phyloP scores from a whole-genome alignment of 371 early-diverging fungal genomes.

The Mucor sp. region DNA sequence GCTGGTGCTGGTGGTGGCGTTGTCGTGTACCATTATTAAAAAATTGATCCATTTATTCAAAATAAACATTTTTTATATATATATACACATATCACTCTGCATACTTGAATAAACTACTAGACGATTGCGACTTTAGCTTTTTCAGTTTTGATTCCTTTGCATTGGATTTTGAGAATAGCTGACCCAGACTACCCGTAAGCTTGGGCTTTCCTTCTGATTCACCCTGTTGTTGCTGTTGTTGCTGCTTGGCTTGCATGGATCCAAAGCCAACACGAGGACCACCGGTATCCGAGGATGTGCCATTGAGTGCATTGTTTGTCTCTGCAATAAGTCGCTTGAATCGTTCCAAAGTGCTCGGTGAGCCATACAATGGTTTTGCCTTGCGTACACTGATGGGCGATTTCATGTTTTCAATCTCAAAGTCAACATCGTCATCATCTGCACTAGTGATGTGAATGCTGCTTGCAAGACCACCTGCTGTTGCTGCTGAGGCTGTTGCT shows the following conservation, averaged over 20 bases:
- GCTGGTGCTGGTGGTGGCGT: no score
- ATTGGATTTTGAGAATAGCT: neutral
- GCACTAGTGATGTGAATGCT: slow-evolving; percentile 13
- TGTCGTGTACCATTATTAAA: neutral
- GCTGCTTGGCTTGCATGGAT: neutral
- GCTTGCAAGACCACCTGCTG: neutral
- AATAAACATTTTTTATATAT: no score
- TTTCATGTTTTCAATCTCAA: slow-evolving; percentile 12
- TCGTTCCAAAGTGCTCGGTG: slow-evolving; percentile 15
- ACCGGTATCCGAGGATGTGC: slow-evolving; percentile 11
- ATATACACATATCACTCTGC: neutral
- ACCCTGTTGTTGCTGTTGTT: neutral
- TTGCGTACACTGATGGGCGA: slow-evolving; percentile 11
- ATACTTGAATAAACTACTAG: neutral
- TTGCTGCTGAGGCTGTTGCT: neutral
- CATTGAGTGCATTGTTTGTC: slow-evolving; percentile 8
- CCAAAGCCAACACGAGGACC: slow-evolving; percentile 24
- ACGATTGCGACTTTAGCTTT: neutral
- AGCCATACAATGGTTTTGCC: slow-evolving; percentile 12
- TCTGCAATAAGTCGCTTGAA: slow-evolving; percentile 20
- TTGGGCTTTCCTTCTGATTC: neutral
- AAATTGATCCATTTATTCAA: neutral
- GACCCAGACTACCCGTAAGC: slow-evolving; percentile 4
- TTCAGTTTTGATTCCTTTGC: neutral
- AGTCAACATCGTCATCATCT: slow-evolving; percentile 14